Base-by-base conservation (phyloP, 2,329 filamentous ascomycete species). In the Pyricularia grisea region DNA sequence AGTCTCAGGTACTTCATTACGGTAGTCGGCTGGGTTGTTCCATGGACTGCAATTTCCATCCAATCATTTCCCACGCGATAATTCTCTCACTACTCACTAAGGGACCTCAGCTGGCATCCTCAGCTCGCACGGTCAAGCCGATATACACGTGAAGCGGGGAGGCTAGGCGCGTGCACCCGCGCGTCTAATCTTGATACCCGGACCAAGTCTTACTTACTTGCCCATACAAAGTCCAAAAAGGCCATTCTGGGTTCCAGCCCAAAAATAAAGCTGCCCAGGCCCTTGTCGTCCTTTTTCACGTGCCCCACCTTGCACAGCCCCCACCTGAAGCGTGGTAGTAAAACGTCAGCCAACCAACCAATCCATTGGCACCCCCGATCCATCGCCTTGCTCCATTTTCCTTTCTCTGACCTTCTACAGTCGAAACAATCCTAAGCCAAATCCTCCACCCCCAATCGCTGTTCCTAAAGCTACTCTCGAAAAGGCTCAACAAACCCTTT, bases 261-360 rank as follows among this genome's bases (percentile, higher is more conserved):
- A n/a, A 50, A 50, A 50, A 50, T n/a, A 50, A 42, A 50, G 42
- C 42, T 50, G 42, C 14, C 33, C 33, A 36, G 33, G 33, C 33
- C 42, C 42, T 50, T 20, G 42, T 50, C 17, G 17, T 36, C 33
- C 42, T 50, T 50, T n/a, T 50, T 50, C 42, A 50, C 42, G 42
- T 50, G 42, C 42, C 20, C 42, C 42, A 50, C 42, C 7, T 20
- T 9, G 20, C 42, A 50, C 42, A 50, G 42, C 42, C 42, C 42
- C 42, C 42, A 50, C 42, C 14, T 9, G 17, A 50, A 50, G 42
- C 42, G 42, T 36, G 11, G 33, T 36, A 36, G 33, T 50, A 50
- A 50, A 50, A 50, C 42, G 42, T 50, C 66, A 58, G 66, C 66
- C 66, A 67, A 67, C 66, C 66, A 67, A 42, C 55, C 42, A 67